Evolutionary conservation across 1,284 basidiomycete genomes (phyloP), one percentile per base, ranked within the genome.

Genomic region (Coniophora puteana): DNA sequence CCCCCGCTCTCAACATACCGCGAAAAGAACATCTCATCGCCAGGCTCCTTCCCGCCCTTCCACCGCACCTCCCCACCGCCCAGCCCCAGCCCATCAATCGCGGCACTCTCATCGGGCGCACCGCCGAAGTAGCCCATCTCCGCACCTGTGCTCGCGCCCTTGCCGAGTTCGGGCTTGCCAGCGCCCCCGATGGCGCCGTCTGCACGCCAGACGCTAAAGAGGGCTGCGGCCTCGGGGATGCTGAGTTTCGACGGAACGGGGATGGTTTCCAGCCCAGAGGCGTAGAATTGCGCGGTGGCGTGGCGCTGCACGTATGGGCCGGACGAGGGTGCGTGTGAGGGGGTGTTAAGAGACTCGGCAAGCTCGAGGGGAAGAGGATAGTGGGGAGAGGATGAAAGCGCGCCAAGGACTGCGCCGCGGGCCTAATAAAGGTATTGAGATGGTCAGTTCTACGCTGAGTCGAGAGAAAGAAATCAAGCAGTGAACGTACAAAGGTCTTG

Each of bases 1-100:
- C 86, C 87, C 38, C 71, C 72, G 8, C 82, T 73, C 54, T 88
- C 83, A 3, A 76, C 74, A 51, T 84, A 89, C 60, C 87, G 87
- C 8, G 77, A 63, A 52, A 89, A 59, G 62, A 89, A 89, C 8
- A 77, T 48, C 55, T 83, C 80, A 51, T 89, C 86, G 30, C 71
- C 74, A 11, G 66, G 55, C 10, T 52, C 76, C 79, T 24, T 14
- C 21, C 8, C 8, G 35, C 3, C 8, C 11, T 24, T 11, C 27
- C 27, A 21, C 21, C 8, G 22, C 21, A 17, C 25, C 20, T 28
- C 12, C 11, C 17, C 16, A 18, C 27, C 24, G 12, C 30, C 13
- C 4, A 18, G 18, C 24, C 16, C 22, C 11, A 11, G 17, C 6
- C 24, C 2, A 23, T 16, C 2, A 22, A 36, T 20, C 3, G 18